Percentiles rank a stretch among this genome's conserved stretches.
Evolutionary conservation across 129 eudicot genomes (phyloP).

Genomic region (Oenanthe sinensis): DNA sequence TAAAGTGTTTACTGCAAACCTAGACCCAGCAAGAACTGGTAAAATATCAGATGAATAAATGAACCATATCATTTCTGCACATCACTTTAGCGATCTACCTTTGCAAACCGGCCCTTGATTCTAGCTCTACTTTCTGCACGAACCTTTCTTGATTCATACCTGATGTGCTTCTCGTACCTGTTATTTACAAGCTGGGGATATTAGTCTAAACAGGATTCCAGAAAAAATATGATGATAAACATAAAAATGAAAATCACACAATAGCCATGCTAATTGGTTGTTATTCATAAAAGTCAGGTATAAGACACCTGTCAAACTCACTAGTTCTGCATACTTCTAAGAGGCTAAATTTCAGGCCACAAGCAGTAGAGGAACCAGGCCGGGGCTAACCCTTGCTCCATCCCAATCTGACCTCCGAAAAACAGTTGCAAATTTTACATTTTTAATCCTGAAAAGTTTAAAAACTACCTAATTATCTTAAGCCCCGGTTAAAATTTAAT

Average conservation of each 20-base stretch:
- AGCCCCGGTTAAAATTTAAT: no score
- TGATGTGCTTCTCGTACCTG: conserved; percentile 92
- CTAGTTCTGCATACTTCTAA: not conserved
- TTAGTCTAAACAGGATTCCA: not conserved
- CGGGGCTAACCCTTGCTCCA: no score
- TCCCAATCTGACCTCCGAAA: no score
- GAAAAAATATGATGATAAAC: not conserved
- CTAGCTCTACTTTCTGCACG: conserved; percentile 86
- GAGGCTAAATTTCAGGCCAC: not conserved
- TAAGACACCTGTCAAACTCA: not conserved
- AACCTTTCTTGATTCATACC: conserved; percentile 90
- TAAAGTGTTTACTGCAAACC: not conserved
- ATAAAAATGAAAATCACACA: not conserved
- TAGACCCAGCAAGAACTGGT: not conserved
- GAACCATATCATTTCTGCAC: not conserved
- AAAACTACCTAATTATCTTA: no score
- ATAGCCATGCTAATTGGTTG: not conserved
- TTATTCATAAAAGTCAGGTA: not conserved
- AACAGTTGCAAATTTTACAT: no score
- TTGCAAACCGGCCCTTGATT: conserved; percentile 88
- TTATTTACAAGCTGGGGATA: not conserved
- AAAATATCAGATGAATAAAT: not conserved
- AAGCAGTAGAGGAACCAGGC: no score
- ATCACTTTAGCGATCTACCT: conserved; percentile 37
- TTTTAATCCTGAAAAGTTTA: no score